A percentile compares a stretch with the other conserved stretches of the same genome.
These are phyloP conservation scores for Sporothrix mexicana DNA, from an alignment of 2,329 filamentous ascomycete genomes.

Conservation along the genomic window DNA sequence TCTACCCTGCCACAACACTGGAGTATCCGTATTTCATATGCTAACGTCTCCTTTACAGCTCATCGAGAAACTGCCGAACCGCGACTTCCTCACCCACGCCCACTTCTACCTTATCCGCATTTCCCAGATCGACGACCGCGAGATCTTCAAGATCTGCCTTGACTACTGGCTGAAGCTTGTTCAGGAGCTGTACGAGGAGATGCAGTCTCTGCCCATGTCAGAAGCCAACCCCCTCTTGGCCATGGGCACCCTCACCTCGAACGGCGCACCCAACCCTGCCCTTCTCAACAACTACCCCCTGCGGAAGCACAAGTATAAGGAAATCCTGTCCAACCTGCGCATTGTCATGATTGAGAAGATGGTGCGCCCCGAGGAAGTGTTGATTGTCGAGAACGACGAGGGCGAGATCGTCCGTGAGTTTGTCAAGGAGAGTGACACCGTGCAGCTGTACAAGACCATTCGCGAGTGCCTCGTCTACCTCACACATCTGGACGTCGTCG, in stretches of 20 bases:
- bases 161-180: conserved; percentile 99
- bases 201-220: conserved; percentile 93
- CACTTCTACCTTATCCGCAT: conserved; percentile 99
- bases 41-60: conserved; percentile 57
- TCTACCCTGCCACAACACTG: conserved; percentile 18
- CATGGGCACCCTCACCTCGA: conserved; percentile 76
- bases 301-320: conserved; percentile 96
- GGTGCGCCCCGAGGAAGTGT: conserved; percentile 95
- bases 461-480: conserved; percentile 96
- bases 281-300: conserved; percentile 90
- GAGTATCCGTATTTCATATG: neutral
- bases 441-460: conserved; percentile 98
- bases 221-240: conserved; percentile 84
- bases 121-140: conserved; percentile 96
- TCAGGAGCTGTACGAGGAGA: conserved; percentile 97
- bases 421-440: conserved; percentile 98
- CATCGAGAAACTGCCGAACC: conserved; percentile 94
- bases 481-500: conserved; percentile 94
- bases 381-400: conserved; percentile 99
- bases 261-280: conserved; percentile 82
- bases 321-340: conserved; percentile 90
- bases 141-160: conserved; percentile 99
- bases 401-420: conserved; percentile 99
- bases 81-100: conserved; percentile 91
- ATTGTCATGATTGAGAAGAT: conserved; percentile 99